Evolutionary conservation across 768 basidiomycete genomes (phyloP), one percentile per base, ranked within the genome.

Genomic region (Mycena epipterygia): DNA sequence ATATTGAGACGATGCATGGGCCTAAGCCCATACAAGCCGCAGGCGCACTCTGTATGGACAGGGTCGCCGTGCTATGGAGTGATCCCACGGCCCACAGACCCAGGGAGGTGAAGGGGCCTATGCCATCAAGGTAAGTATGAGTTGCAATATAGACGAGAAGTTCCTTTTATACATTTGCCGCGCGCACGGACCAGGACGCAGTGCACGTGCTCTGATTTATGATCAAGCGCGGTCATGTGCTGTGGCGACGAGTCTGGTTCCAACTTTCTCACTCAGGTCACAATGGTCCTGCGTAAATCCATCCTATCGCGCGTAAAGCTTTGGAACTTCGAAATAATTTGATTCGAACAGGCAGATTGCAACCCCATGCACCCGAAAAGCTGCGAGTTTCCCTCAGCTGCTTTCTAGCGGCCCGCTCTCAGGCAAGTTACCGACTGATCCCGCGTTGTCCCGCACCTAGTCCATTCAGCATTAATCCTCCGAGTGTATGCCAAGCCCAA

Each of bases 21-120:
- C 35, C 8, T 37, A 37, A 37, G 35, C 35, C 35, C 35, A 37
- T 37, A 37, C 35, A 89, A 89, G 79, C 86, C 84, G 76, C 75
- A 76, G 75, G 80, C 76, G 82, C 84, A 84, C 88, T 86, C 87
- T 89, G 86, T 81, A 70, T 80, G 89, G 89, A 89, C 88, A 90
- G 74, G 87, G 89, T 90, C 89, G 88, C 89, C 89, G 87, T 90
- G 88, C 89, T 89, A 90, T 90, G 89, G 81, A 86, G 57, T 37
- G 66, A 52, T 67, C 66, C 66, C 57, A 51, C 58, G 35, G 66
- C 66, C 66, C 66, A 67, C 57, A 67, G 33, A 32, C 49, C 58
- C 66, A 67, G 66, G 66, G 30, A 67, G 30, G 46, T 67, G 66
- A 67, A 67, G 66, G 66, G 44, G 44, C 44, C 44, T 46, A 46